Evolutionary conservation across 83 land plant genomes (phyloP).

Genomic region (Thuja plicata): DNA sequence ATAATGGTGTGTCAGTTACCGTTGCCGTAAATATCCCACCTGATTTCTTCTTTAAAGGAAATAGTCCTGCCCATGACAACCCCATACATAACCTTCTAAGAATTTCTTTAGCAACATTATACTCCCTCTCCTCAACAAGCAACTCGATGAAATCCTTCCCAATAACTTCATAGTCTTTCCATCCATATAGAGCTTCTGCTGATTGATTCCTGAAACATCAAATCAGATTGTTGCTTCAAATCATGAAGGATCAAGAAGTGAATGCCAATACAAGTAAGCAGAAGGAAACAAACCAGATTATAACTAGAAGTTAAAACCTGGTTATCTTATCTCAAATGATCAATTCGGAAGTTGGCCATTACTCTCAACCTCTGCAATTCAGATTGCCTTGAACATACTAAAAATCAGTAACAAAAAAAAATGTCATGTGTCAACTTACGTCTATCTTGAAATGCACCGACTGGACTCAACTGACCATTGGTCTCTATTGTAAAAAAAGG

Average conservation of each 20-base stretch:
- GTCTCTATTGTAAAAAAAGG: not conserved
- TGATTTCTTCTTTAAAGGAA: slow-evolving; percentile 56
- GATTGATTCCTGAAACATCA: slow-evolving; percentile 44
- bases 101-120: slow-evolving; percentile 9
- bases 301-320: too few species aligned
- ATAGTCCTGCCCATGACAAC: slow-evolving; percentile 62
- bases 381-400: not conserved
- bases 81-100: slow-evolving; percentile 31
- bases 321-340: not conserved
- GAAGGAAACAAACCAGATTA: not conserved
- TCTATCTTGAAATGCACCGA: not conserved
- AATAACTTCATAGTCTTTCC: slow-evolving; percentile 56
- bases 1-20: slow-evolving; percentile 49
- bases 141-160: slow-evolving; percentile 40
- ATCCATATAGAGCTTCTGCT: slow-evolving; percentile 64
- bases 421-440: not conserved
- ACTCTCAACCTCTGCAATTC: not conserved
- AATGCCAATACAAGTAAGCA: not conserved
- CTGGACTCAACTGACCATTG: not conserved
- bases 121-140: slow-evolving; percentile 28
- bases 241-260: not conserved
- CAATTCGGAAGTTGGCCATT: not conserved
- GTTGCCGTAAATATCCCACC: slow-evolving; percentile 54
- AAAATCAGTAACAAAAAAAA: not conserved
- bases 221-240: not conserved